These are phyloP conservation scores for Ophiorrhiza pumila DNA, from an alignment of 257 asterid genomes.

Conservation along the genomic window DNA sequence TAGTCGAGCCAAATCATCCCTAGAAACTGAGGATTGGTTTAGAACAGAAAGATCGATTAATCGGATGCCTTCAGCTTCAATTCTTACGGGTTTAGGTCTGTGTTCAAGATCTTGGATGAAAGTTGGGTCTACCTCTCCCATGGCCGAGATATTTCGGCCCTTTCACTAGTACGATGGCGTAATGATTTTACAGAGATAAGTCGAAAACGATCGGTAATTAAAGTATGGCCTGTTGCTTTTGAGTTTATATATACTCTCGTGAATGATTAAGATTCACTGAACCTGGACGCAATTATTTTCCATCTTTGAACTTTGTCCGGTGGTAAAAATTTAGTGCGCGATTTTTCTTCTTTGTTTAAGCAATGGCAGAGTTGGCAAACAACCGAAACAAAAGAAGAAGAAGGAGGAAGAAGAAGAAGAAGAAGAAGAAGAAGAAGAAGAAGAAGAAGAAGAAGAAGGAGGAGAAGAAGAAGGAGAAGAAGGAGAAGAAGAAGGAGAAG, in stretches of 20 bases:
- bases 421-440: too few relatives aligned
- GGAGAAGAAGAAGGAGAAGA: too few relatives aligned
- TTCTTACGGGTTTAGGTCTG: conserved; percentile 43
- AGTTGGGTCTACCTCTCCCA: conserved; percentile 52
- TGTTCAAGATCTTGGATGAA: conserved; percentile 60
- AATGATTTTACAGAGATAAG: background rate
- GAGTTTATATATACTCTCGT: background rate
- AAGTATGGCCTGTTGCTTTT: background rate
- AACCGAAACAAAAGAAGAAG: too few relatives aligned
- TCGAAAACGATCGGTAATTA: background rate
- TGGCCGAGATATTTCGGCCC: conserved; percentile 13
- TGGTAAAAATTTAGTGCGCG: background rate
- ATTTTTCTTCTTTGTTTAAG: too few relatives aligned
- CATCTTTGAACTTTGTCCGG: background rate
- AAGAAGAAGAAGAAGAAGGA: too few relatives aligned
- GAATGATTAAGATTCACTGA: background rate
- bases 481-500: too few relatives aligned
- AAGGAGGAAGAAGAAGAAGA: too few relatives aligned
- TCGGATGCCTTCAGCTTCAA: conserved; percentile 61
- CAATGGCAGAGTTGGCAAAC: too few relatives aligned
- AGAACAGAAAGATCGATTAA: conserved; percentile 52
- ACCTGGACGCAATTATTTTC: background rate
- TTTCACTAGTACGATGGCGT: background rate
- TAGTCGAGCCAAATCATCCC: conserved; percentile 22
- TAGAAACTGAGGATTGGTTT: conserved; percentile 15